Percentiles rank a stretch among this genome's conserved stretches.
Conservation (phyloP, 2,329 filamentous ascomycete species). For the Arthrobotrys pseudoclavata region DNA sequence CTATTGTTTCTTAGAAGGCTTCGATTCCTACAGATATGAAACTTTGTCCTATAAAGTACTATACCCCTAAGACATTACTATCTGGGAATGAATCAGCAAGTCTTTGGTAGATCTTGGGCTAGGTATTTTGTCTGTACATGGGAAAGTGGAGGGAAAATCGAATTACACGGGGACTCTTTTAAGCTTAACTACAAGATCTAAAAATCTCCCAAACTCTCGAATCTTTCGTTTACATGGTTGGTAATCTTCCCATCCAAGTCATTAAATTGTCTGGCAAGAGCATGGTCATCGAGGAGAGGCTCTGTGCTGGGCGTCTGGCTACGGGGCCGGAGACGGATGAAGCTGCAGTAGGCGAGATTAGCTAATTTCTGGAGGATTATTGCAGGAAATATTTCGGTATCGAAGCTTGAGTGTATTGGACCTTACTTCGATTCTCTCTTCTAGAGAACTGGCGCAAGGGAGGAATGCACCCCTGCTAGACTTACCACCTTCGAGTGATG, state of each 20-base stretch:
- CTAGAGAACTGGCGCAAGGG: not conserved
- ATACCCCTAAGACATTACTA: too few relatives aligned
- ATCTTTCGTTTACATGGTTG: conserved; percentile 25
- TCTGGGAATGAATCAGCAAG: too few relatives aligned
- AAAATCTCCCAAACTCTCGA: too few relatives aligned
- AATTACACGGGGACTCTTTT: too few relatives aligned
- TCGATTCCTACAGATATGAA: too few relatives aligned
- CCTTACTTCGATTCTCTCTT: not conserved
- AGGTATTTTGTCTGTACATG: too few relatives aligned
- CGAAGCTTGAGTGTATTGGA: not conserved
- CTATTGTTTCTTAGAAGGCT: too few relatives aligned
- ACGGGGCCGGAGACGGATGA: not conserved
- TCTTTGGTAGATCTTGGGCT: too few relatives aligned
- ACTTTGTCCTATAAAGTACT: too few relatives aligned
- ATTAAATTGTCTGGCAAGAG: conserved; percentile 22
- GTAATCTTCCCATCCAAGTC: conserved; percentile 37
- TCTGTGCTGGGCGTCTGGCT: not conserved
- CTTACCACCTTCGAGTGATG: not conserved
- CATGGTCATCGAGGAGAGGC: conserved; percentile 28
- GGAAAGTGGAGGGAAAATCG: too few relatives aligned
- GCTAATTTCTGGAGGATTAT: not conserved
- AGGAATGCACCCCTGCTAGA: not conserved
- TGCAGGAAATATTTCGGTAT: not conserved
- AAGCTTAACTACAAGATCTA: too few relatives aligned
- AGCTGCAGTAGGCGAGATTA: not conserved